phyloP scores from a whole-genome alignment of 2,329 filamentous ascomycete genomes.

The Rutstroemia sp. region DNA sequence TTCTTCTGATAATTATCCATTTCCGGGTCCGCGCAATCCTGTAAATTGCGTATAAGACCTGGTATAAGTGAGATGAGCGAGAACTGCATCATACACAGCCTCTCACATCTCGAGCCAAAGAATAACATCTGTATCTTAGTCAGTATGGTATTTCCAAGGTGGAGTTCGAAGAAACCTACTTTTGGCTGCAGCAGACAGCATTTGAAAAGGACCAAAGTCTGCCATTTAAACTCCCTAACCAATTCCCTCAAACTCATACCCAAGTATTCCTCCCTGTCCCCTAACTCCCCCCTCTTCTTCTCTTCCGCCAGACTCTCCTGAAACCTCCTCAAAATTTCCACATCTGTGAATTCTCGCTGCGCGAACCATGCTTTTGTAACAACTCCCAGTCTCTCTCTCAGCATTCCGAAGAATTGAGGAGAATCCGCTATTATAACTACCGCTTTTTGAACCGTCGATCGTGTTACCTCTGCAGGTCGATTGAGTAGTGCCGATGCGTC shows the following conservation, averaged over 20 bases:
- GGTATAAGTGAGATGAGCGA: conserved; percentile 93
- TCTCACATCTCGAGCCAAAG: conserved; percentile 93
- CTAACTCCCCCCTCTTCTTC: conserved; percentile 54
- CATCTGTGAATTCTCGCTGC: conserved; percentile 84
- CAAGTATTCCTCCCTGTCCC: conserved; percentile 79
- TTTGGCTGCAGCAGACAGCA: conserved; percentile 91
- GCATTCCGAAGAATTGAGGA: conserved; percentile 81
- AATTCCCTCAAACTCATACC: conserved; percentile 85
- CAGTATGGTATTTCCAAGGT: background rate
- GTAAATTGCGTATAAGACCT: conserved; percentile 80
- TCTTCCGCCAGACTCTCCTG: conserved; percentile 77
- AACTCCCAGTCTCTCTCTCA: conserved; percentile 81
- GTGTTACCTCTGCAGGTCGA: conserved; percentile 82
- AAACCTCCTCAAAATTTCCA: conserved; percentile 83
- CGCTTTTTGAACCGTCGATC: conserved; percentile 95
- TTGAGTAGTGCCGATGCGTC: conserved; percentile 71
- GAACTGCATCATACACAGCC: conserved; percentile 97
- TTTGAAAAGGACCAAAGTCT: conserved; percentile 90
- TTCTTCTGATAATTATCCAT: conserved; percentile 75
- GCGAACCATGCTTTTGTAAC: conserved; percentile 96
- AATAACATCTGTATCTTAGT: conserved; percentile 75
- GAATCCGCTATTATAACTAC: conserved; percentile 92
- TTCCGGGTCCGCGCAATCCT: conserved; percentile 92
- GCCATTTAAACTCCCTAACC: conserved; percentile 89
- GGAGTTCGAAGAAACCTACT: conserved; percentile 40